Evolutionary conservation across 306 rosid species (phyloP), one percentile per base, ranked within the genome.

Genomic region (Notholithocarpus densiflorus): DNA sequence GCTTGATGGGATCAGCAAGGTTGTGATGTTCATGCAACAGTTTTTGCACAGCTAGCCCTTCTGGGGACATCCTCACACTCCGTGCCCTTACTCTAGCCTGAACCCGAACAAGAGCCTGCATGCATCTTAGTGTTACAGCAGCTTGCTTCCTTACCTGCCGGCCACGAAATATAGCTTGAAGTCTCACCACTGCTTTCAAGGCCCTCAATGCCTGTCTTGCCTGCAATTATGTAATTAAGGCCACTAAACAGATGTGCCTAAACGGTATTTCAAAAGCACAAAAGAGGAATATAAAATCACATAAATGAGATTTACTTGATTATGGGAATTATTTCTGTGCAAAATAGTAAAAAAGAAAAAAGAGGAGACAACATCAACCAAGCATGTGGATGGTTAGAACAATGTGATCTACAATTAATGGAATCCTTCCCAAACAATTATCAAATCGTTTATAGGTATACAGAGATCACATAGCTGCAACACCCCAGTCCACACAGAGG

Each of bases 101-200:
- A 85, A 90, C 97, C 75, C 91, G 86, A 74, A 92, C 97, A 20
- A 95, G 97, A 60, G 98, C 98, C 79, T 94, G 98, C 98, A 92
- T 92, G 74, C 98, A 95, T 81, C 92, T 89, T 53, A 95, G 83
- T 21, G 98, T 92, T 56, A 95, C 88, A 11, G 91, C 98, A 2
- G 98, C 97, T 88, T 92, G 98, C 84, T 89, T 92, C 64, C 98
- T 86, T 53, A 92, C 98, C 79, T 71, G 88, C 72, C 95, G 70
- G 4, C 98, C 94, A 0, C 98, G 89, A 77, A 92, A 91, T 88
- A 95, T 92, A 57, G 98, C 98, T 83, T 92, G 98, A 84, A 95
- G 72, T 81, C 98, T 89, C 80, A 95, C 98, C 83, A 95, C 84
- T 80, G 98, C 95, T 81, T 75, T 89, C 79, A 95, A 75, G 4